These are phyloP conservation scores for Globisporangium mamillatum DNA, from an alignment of 352 stramenopile species.

Conservation along the genomic window DNA sequence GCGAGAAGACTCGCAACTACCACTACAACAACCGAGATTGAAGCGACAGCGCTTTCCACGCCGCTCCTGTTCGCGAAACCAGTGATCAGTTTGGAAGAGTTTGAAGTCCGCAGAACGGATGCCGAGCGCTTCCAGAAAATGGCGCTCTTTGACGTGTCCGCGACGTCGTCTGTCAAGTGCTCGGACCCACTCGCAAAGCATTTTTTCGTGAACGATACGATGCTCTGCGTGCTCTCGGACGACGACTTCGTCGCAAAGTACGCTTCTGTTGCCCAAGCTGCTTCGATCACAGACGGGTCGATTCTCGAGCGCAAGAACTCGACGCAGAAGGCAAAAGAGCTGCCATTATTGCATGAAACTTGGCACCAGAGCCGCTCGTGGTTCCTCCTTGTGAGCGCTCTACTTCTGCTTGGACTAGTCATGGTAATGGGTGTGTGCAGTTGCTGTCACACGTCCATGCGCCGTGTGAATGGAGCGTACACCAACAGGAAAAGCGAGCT, in stretches of 20 bases:
- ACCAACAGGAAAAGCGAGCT: constrained; percentile 6
- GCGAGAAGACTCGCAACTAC: not conserved
- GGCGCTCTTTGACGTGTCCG: constrained; percentile 13
- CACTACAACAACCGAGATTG: not conserved
- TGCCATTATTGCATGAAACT: constrained; percentile 23
- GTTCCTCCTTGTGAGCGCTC: constrained; percentile 26
- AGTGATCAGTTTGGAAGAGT: constrained; percentile 24
- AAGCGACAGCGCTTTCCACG: not conserved
- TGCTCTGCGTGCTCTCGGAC: constrained; percentile 42
- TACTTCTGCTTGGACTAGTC: constrained; percentile 21
- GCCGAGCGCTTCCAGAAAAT: constrained; percentile 24
- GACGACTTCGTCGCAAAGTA: constrained; percentile 40
- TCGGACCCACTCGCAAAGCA: constrained; percentile 29
- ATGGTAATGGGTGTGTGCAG: not conserved
- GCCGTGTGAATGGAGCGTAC: constrained; percentile 1
- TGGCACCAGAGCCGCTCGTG: constrained; percentile 29
- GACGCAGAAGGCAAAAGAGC: not conserved
- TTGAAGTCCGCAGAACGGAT: constrained; percentile 38
- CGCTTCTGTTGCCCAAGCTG: constrained; percentile 8
- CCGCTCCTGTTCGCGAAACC: constrained; percentile 5
- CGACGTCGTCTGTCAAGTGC: constrained; percentile 18
- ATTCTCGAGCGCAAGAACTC: not conserved
- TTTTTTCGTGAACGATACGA: constrained; percentile 36
- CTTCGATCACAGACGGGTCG: not conserved
- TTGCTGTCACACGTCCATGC: constrained; percentile 2